phyloP scores from a whole-genome alignment of 805 yeast species.

The Candida wancherniae region DNA sequence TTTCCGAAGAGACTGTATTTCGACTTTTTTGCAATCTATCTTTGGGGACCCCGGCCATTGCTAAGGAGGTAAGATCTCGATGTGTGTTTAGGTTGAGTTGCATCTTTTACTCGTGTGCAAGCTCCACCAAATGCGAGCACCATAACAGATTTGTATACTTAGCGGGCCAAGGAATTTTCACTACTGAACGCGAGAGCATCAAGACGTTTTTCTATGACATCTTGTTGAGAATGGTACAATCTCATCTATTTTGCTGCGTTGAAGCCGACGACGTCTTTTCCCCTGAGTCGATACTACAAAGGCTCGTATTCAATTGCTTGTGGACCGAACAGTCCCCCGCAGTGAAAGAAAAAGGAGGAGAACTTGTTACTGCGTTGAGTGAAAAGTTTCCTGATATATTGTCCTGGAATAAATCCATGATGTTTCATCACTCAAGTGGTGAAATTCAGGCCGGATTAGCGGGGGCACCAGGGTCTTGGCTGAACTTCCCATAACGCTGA shows the following conservation, averaged over 20 bases:
- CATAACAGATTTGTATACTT: slow-evolving; percentile 11
- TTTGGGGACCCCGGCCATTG: slow-evolving; percentile 12
- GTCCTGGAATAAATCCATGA: slow-evolving; percentile 13
- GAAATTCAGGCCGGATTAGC: slow-evolving; percentile 6
- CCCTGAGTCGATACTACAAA: slow-evolving; percentile 11
- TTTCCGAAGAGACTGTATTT: slow-evolving; percentile 8
- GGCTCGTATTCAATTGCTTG: slow-evolving; percentile 14
- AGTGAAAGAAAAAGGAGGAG: slow-evolving; percentile 10
- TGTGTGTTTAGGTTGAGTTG: slow-evolving; percentile 9
- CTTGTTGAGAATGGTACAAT: slow-evolving; percentile 9
- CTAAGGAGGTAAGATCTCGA: slow-evolving; percentile 6
- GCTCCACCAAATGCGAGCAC: slow-evolving; percentile 8
- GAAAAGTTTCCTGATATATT: slow-evolving; percentile 11
- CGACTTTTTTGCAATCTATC: slow-evolving; percentile 15
- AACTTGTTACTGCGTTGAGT: slow-evolving; percentile 8
- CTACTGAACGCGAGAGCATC: slow-evolving; percentile 10
- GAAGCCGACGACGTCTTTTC: slow-evolving; percentile 13
- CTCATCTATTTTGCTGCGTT: slow-evolving; percentile 15
- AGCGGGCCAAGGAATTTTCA: slow-evolving; percentile 9
- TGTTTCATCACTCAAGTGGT: slow-evolving; percentile 6
- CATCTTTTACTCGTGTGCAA: slow-evolving; percentile 13
- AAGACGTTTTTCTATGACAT: slow-evolving; percentile 15
- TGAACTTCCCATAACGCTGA: no score
- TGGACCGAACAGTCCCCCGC: slow-evolving; percentile 12
- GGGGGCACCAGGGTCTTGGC: slow-evolving; percentile 16